Conservation (phyloP, 176 grass and related monocot species). For the Rhynchospora breviuscula region DNA sequence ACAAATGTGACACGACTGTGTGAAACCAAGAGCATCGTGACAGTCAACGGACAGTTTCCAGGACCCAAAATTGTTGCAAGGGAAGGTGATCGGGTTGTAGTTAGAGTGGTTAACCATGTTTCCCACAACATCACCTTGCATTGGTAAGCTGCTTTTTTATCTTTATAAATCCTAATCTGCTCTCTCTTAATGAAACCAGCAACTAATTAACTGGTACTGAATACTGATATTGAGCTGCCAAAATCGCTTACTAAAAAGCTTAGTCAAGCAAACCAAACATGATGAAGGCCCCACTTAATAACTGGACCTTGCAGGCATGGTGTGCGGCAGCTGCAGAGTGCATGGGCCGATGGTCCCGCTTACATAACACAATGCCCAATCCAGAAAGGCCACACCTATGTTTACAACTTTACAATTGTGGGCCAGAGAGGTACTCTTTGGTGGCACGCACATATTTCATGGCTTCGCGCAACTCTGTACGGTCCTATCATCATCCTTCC, state of each 20-base stretch:
- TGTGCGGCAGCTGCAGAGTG: constrained; percentile 58
- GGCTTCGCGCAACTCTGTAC: constrained; percentile 64
- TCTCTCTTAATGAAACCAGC: not conserved
- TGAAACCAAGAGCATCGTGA: constrained; percentile 62
- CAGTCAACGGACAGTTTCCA: constrained; percentile 70
- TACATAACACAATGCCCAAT: constrained; percentile 83
- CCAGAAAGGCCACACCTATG: constrained; percentile 57
- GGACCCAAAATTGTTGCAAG: constrained; percentile 52
- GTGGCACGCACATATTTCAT: constrained; percentile 85
- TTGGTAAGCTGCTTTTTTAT: constrained; percentile 31
- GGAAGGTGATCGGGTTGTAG: constrained; percentile 55
- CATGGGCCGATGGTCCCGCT: constrained; percentile 77
- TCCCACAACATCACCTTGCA: constrained; percentile 69
- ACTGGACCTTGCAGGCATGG: constrained; percentile 45
- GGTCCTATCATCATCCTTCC: constrained; percentile 71
- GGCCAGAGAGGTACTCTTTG: constrained; percentile 81
- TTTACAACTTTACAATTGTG: constrained; percentile 70
- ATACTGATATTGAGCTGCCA: not conserved
- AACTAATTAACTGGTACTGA: not conserved
- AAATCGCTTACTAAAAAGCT: not conserved
- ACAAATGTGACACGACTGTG: constrained; percentile 64
- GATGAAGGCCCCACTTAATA: not conserved
- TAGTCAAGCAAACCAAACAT: not conserved
- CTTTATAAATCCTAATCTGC: not conserved
- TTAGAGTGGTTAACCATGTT: constrained; percentile 69